phyloP scores from a whole-genome alignment of 2,329 filamentous ascomycete genomes.

The Curvularia sp. region DNA sequence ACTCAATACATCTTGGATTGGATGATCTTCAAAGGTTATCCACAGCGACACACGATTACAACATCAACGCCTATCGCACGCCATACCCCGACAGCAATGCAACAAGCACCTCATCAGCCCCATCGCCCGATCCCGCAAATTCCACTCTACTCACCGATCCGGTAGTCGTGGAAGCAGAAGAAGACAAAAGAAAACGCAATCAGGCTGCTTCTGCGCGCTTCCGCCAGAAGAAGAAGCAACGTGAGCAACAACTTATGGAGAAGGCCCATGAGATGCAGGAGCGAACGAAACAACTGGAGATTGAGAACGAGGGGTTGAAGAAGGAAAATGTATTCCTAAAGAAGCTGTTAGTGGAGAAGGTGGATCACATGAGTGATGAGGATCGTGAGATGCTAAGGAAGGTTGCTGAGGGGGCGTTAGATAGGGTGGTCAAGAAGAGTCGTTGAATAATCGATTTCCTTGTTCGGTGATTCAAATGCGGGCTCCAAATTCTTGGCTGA shows the following conservation, averaged over 20 bases:
- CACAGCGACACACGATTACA: slow-evolving; percentile 34
- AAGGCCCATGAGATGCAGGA: slow-evolving; percentile 74
- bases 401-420: slow-evolving; percentile 31
- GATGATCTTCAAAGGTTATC: slow-evolving; percentile 44
- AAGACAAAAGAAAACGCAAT: slow-evolving; percentile 88
- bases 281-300: slow-evolving; percentile 76
- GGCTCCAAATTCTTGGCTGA: background rate
- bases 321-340: slow-evolving; percentile 53
- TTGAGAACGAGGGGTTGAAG: slow-evolving; percentile 44
- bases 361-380: slow-evolving; percentile 49
- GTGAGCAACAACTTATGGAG: slow-evolving; percentile 74
- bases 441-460: background rate
- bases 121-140: slow-evolving; percentile 30
- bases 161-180: slow-evolving; percentile 66
- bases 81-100: slow-evolving; percentile 46
- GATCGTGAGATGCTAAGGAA: slow-evolving; percentile 40
- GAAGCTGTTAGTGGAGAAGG: slow-evolving; percentile 48
- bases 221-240: slow-evolving; percentile 95
- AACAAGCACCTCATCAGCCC: slow-evolving; percentile 36
- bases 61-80: slow-evolving; percentile 35
- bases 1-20: slow-evolving; percentile 29
- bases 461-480: background rate
- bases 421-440: slow-evolving; percentile 4
- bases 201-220: slow-evolving; percentile 88
- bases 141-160: slow-evolving; percentile 30